Base-by-base conservation (phyloP, 495 filamentous ascomycete genomes). In the Hyaloscypha hepaticicola region DNA sequence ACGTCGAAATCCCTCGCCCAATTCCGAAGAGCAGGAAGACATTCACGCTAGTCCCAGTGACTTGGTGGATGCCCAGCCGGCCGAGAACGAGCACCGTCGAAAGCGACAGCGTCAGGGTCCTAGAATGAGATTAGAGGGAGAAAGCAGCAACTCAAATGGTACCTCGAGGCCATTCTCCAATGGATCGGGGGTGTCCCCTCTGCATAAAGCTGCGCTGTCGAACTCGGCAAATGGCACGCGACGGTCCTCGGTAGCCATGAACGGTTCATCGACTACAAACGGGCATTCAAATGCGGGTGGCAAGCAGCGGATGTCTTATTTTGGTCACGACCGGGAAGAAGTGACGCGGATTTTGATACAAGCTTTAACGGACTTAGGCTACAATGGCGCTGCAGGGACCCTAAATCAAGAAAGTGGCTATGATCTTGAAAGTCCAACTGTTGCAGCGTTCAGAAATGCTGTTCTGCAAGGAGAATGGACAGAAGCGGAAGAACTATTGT, bases 331-430 rank as follows among this genome's bases (percentile, higher is more conserved):
- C 73, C 87, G 92, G 72, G 94, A 96, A 78, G 93, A 99, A 77
- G 88, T 98, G 12, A 95, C 95, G 7, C 82, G 95, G 58, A 90
- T 99, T 58, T 75, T 97, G 66, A 96, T 98, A 69, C 95, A 99
- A 75, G 90, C 92, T 34, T 77, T 99, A 55, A 80, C 83, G 25
- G 95, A 98, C 74, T 76, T 98, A 74, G 95, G 94, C 2, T 97
- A 98, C 74, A 78, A 85, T 61, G 79, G 76, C 6, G 88, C 94
- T 26, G 95, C 96, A 33, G 80, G 83, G 22, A 82, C 78, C 64
- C 79, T 99, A 62, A 87, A 82, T 71, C 79, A 87, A 60, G 91
- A 94, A 76, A 97, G 93, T 70, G 94, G 94, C 6, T 96, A 85
- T 75, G 85, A 93, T 72, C 80, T 99, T 63, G 95, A 99, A 75